These are phyloP conservation scores for Clarkia xantiana DNA, from an alignment of 345 rosid genomes.

Conservation along the genomic window DNA sequence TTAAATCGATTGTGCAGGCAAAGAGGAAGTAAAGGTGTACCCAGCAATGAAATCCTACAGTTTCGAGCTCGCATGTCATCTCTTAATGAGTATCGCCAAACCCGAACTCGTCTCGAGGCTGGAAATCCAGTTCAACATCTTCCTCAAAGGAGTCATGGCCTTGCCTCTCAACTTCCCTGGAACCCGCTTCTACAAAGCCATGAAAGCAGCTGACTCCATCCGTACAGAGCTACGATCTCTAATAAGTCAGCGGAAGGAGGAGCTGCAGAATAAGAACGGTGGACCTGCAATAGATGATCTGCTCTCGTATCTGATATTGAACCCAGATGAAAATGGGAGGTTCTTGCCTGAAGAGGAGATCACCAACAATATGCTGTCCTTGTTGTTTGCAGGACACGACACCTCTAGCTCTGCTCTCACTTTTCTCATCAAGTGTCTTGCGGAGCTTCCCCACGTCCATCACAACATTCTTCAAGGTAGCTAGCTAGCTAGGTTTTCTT, in stretches of 20 bases:
- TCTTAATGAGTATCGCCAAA: constrained; percentile 8
- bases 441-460: too few species aligned
- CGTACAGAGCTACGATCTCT: constrained; percentile 5
- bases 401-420: constrained; percentile 4
- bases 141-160: background rate
- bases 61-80: constrained; percentile 9
- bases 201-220: constrained; percentile 5
- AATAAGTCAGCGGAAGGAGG: constrained; percentile 6
- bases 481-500: too few species aligned
- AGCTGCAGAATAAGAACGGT: constrained; percentile 7
- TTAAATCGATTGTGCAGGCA: constrained; percentile 3
- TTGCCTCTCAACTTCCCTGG: too few species aligned
- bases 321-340: constrained; percentile 8
- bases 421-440: constrained; percentile 12
- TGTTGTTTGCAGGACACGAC: constrained; percentile 12
- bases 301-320: constrained; percentile 12
- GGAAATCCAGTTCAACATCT: background rate
- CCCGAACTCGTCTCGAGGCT: constrained; percentile 4
- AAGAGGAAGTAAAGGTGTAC: constrained; percentile 7
- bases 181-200: too few species aligned
- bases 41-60: constrained; percentile 1
- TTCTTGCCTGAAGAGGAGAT: constrained; percentile 13
- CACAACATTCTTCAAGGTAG: too few species aligned
- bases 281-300: constrained; percentile 9
- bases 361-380: constrained; percentile 8